Evolutionary conservation across 805 yeast species (phyloP).

Genomic region (Saturnispora sanitii): DNA sequence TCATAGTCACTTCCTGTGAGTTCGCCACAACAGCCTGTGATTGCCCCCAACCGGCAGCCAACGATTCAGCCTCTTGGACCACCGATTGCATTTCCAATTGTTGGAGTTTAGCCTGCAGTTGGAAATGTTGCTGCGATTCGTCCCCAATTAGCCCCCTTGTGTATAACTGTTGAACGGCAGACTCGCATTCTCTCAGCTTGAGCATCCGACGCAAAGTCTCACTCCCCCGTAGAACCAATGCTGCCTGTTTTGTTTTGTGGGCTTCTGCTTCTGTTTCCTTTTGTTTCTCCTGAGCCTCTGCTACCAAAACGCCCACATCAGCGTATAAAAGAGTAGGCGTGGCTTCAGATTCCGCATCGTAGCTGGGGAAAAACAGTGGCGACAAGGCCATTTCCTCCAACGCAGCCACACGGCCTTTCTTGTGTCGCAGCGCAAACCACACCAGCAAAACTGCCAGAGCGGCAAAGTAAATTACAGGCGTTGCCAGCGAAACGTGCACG

Average conservation of each 20-base stretch:
- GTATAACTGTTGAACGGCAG: conserved; percentile 58
- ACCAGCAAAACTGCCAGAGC: conserved; percentile 57
- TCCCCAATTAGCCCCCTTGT: conserved; percentile 90
- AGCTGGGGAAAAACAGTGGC: conserved; percentile 10
- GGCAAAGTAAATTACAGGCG: conserved; percentile 70
- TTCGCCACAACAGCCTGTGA: conserved; percentile 49
- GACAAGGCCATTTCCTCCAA: conserved; percentile 10
- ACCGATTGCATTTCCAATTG: conserved; percentile 75
- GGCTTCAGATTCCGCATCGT: conserved; percentile 9
- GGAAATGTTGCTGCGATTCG: conserved; percentile 71
- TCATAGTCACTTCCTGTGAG: conserved; percentile 84
- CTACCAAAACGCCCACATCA: conserved; percentile 36
- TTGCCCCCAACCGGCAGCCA: conserved; percentile 75
- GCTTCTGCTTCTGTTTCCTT: too few species aligned
- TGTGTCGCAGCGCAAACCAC: conserved; percentile 59
- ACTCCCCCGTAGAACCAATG: conserved; percentile 53
- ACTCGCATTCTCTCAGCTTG: conserved; percentile 70
- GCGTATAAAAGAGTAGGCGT: conserved; percentile 12
- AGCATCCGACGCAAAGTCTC: conserved; percentile 80
- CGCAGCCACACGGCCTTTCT: conserved; percentile 21
- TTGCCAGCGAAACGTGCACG: conserved; percentile 40
- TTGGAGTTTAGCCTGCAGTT: conserved; percentile 65
- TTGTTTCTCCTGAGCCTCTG: too few species aligned
- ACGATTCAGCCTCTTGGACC: conserved; percentile 60
- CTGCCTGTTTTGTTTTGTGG: too few species aligned